phyloP scores from a whole-genome alignment of 345 rosid genomes.

The Cardamine chenopodiifolia region DNA sequence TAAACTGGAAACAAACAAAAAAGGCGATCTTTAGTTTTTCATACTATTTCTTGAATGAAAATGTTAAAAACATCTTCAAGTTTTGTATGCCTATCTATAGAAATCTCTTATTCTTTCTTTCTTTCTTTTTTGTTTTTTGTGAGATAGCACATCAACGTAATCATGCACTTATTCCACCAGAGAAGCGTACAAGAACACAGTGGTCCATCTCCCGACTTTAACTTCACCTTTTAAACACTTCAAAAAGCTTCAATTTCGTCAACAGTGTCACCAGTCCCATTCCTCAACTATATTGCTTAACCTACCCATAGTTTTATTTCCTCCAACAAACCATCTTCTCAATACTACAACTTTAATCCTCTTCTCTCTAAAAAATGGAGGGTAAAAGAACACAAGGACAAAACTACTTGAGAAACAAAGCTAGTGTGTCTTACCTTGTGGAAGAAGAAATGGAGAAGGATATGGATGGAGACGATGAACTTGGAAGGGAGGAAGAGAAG shows the following conservation, averaged over 20 bases:
- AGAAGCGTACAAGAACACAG: conserved; percentile 40
- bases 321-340: not conserved
- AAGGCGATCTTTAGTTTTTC: not conserved
- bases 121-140: not conserved
- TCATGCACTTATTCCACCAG: conserved; percentile 40
- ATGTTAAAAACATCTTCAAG: not conserved
- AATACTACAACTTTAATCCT: not conserved
- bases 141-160: conserved; percentile 33
- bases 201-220: conserved; percentile 44
- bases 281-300: conserved; percentile 28
- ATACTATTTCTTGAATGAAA: not conserved
- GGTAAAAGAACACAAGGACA: conserved; percentile 43
- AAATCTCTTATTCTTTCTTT: not conserved
- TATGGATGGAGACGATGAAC: conserved; percentile 59
- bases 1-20: not conserved
- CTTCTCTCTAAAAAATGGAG: conserved; percentile 39
- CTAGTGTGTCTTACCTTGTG: conserved; percentile 36
- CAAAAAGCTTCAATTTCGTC: conserved; percentile 19
- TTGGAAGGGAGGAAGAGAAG: conserved; percentile 43
- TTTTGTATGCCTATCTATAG: not conserved
- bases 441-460: conserved; percentile 48
- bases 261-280: conserved; percentile 35
- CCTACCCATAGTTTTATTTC: conserved; percentile 8
- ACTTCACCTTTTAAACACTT: conserved; percentile 40
- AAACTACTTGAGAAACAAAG: conserved; percentile 40